Evolutionary conservation across 2,329 filamentous ascomycete species (phyloP).

Genomic region (Plectosphaerella sp.): DNA sequence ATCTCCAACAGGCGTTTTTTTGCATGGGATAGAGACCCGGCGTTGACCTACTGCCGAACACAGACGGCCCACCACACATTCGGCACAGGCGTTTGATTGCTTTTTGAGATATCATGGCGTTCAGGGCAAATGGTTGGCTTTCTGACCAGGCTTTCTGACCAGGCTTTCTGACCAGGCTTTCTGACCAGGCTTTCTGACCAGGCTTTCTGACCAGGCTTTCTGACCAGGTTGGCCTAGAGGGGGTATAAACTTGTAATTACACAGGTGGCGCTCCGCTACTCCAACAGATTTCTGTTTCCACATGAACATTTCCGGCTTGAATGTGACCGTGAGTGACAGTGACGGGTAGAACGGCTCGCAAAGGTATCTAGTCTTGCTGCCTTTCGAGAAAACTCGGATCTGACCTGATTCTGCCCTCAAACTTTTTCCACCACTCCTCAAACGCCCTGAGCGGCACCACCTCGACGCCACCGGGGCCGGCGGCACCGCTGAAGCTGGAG

Average conservation of each 20-base stretch:
- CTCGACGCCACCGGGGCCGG: conserved; percentile 62
- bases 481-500: conserved; percentile 72
- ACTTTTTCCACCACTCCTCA: conserved; percentile 97
- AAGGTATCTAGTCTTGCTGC: conserved; percentile 19
- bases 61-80: neutral
- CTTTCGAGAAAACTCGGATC: conserved; percentile 89
- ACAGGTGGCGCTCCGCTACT: too few relatives aligned
- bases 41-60: too few relatives aligned
- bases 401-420: conserved; percentile 77
- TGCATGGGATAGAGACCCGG: neutral
- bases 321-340: neutral
- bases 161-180: too few relatives aligned
- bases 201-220: too few relatives aligned
- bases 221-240: too few relatives aligned
- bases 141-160: too few relatives aligned
- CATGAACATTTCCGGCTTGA: too few relatives aligned
- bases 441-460: conserved; percentile 93
- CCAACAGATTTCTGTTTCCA: too few relatives aligned
- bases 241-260: too few relatives aligned
- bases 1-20: neutral
- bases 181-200: too few relatives aligned
- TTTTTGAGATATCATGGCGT: neutral
- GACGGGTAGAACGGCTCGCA: neutral
- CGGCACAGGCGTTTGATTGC: neutral
- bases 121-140: neutral